Evolutionary conservation across 2,329 filamentous ascomycete species (phyloP).

Genomic region (Macrophomina phaseolina): DNA sequence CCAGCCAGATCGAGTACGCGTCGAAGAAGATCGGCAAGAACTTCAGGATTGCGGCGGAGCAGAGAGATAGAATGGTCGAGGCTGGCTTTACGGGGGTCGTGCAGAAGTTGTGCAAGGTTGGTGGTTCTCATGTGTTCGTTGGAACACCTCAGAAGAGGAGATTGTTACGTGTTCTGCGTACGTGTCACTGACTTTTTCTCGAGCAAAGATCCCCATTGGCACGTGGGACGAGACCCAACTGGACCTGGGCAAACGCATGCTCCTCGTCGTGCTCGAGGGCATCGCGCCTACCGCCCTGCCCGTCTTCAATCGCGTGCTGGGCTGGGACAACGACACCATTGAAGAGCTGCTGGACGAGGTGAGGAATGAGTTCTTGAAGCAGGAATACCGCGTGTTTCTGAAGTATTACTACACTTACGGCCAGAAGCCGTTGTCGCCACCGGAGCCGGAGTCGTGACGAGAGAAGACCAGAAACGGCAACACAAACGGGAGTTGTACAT

Average conservation of each 20-base stretch:
- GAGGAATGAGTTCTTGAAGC: constrained; percentile 13
- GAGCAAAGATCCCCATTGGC: neutral
- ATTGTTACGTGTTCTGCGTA: too few relatives aligned
- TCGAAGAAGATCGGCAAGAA: constrained; percentile 21
- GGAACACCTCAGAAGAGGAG: neutral
- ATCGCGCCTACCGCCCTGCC: neutral
- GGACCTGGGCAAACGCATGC: constrained; percentile 18
- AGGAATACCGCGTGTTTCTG: constrained; percentile 6
- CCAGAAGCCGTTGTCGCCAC: neutral
- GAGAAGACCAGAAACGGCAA: neutral
- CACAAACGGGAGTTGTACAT: neutral
- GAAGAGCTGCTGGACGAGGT: constrained; percentile 13
- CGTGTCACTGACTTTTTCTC: neutral
- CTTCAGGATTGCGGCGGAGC: constrained; percentile 17
- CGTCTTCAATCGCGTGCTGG: constrained; percentile 13
- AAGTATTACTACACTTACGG: constrained; percentile 18
- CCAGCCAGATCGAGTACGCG: constrained; percentile 16
- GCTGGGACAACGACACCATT: constrained; percentile 8
- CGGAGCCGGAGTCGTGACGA: neutral
- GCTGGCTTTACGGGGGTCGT: constrained; percentile 42
- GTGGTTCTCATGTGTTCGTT: neutral
- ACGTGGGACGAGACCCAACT: constrained; percentile 14
- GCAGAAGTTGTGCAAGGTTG: constrained; percentile 43
- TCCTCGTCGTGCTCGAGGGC: constrained; percentile 18
- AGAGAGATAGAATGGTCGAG: constrained; percentile 32